phyloP scores from a whole-genome alignment of 176 grass and related monocot genomes.

The Carex pumila region DNA sequence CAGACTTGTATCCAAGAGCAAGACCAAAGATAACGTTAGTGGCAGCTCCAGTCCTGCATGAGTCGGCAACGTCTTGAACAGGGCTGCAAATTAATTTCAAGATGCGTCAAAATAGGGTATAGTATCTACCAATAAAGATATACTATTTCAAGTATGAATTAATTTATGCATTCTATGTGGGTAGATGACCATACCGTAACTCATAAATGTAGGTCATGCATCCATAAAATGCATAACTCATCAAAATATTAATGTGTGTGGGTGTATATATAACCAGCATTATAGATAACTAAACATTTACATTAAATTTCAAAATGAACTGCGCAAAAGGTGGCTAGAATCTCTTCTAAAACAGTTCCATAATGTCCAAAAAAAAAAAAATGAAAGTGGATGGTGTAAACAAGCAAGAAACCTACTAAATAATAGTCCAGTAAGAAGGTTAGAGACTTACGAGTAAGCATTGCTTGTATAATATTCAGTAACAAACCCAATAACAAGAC shows the following conservation, averaged over 20 bases:
- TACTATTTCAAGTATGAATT: not conserved
- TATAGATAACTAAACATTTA: not conserved
- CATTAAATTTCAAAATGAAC: not conserved
- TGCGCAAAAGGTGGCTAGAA: not conserved
- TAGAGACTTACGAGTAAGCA: constrained; percentile 48
- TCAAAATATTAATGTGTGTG: not conserved
- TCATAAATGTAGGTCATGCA: not conserved
- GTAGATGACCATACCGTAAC: not conserved
- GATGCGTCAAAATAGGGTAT: not conserved
- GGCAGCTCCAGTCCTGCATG: constrained; percentile 85
- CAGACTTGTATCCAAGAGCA: constrained; percentile 86
- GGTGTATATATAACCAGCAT: not conserved
- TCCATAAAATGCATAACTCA: not conserved
- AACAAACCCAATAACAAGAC: constrained; percentile 79
- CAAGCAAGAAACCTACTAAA: not conserved
- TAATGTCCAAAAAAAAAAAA: not conserved
- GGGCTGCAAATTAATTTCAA: constrained; percentile 40
- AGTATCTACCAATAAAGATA: no score
- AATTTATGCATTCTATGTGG: not conserved
- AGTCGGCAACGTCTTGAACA: constrained; percentile 89
- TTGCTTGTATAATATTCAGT: constrained; percentile 92
- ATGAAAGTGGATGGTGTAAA: not conserved
- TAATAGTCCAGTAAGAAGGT: not conserved
- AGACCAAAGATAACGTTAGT: constrained; percentile 92
- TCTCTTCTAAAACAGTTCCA: not conserved